A percentile compares a stretch with the other conserved stretches of the same genome.
These are phyloP conservation scores for Crithidia expoeki DNA, from an alignment of 208 protist genomes.

Conservation along the genomic window DNA sequence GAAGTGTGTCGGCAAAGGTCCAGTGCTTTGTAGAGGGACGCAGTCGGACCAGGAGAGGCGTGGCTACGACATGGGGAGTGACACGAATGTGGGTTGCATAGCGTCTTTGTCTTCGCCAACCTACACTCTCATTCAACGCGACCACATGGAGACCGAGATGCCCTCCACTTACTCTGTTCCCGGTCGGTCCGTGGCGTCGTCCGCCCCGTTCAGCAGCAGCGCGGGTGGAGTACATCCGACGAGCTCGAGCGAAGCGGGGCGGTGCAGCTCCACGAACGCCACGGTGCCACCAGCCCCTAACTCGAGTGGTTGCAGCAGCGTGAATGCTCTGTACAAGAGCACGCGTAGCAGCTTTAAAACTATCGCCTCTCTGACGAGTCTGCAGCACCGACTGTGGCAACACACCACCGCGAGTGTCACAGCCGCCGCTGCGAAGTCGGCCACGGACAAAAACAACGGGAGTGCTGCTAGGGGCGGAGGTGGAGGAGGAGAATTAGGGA, in stretches of 20 bases:
- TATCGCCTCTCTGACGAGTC: conserved; percentile 1
- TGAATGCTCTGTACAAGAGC: not conserved
- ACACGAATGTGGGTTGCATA: conserved; percentile 9
- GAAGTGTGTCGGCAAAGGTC: not conserved
- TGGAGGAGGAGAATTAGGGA: no score
- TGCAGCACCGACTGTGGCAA: conserved; percentile 22
- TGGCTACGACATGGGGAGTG: not conserved
- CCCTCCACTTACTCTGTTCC: not conserved
- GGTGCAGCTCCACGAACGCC: not conserved
- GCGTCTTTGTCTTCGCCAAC: not conserved
- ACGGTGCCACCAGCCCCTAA: not conserved
- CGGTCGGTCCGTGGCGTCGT: not conserved
- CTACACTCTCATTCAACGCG: not conserved
- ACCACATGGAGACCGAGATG: not conserved
- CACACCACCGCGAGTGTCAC: conserved; percentile 8
- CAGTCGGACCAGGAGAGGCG: not conserved
- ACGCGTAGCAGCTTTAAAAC: conserved; percentile 6
- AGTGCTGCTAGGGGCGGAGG: no score
- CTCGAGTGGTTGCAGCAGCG: not conserved
- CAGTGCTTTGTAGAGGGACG: not conserved
- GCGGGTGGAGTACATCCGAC: not conserved
- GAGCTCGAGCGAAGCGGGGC: not conserved
- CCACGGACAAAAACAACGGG: not conserved
- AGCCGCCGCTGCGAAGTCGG: not conserved
- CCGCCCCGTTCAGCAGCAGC: conserved; percentile 1